phyloP scores from a whole-genome alignment of 2,329 filamentous ascomycete genomes.

The Penicillium corylophilum region DNA sequence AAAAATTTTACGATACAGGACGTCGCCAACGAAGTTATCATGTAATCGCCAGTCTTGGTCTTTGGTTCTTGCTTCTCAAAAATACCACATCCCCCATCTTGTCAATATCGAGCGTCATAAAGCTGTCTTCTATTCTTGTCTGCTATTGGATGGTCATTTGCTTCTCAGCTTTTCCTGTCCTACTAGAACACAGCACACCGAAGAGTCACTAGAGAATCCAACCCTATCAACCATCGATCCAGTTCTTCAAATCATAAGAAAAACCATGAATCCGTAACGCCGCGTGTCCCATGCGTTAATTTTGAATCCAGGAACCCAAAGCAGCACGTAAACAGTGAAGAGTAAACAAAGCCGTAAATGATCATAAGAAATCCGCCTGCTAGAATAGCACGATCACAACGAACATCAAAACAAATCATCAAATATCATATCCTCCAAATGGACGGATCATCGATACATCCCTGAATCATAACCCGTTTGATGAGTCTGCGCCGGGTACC shows the following conservation, averaged over 20 bases:
- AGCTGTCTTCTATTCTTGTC: conserved; percentile 9
- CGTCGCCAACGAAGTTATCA: conserved; percentile 69
- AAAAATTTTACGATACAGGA: conserved; percentile 26
- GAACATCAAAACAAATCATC: neutral
- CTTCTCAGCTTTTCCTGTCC: conserved; percentile 14
- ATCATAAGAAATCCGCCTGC: neutral
- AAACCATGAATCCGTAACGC: neutral
- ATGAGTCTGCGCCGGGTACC: conserved; percentile 27
- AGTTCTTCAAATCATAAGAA: neutral
- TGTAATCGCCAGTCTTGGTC: conserved; percentile 57
- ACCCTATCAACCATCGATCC: neutral
- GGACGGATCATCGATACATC: conserved; percentile 29
- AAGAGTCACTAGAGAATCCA: conserved; percentile 4
- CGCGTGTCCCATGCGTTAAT: neutral
- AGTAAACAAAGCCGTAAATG: neutral
- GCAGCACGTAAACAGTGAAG: neutral
- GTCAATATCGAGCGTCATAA: conserved; percentile 22
- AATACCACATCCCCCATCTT: conserved; percentile 18
- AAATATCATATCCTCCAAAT: neutral
- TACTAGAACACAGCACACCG: conserved; percentile 14
- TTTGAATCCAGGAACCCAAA: neutral
- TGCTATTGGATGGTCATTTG: conserved; percentile 20
- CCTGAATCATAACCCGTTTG: conserved; percentile 39
- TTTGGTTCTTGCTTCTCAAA: conserved; percentile 16
- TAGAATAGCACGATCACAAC: neutral